These are phyloP conservation scores for Penicillium taxi DNA, from an alignment of 495 filamentous ascomycete species.

Conservation along the genomic window DNA sequence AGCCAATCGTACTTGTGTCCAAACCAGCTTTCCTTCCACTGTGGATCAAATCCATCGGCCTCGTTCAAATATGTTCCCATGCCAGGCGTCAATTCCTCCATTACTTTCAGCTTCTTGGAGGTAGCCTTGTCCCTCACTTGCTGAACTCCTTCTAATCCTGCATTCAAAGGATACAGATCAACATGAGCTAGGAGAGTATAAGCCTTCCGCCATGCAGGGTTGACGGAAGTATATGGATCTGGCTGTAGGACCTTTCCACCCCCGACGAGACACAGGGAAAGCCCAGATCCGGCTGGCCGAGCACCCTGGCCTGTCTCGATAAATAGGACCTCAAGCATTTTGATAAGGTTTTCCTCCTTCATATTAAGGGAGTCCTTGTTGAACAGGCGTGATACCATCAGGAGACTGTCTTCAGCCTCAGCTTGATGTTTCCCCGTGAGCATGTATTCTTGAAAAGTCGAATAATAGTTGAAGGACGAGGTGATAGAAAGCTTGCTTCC, in stretches of 20 bases:
- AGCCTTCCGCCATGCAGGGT: background rate
- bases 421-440: no score
- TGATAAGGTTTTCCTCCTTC: background rate
- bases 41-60: background rate
- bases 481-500: background rate
- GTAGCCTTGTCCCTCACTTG: background rate
- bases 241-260: background rate
- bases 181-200: background rate
- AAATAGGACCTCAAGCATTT: no score
- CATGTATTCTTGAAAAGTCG: background rate
- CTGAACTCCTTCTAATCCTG: background rate
- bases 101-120: background rate
- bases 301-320: no score
- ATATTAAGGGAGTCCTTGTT: background rate
- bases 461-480: background rate
- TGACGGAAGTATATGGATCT: background rate
- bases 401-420: background rate
- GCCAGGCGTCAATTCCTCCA: background rate
- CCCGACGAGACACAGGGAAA: background rate
- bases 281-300: no score
- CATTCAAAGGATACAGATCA: background rate
- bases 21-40: background rate
- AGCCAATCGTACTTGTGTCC: background rate
- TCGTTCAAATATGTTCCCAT: background rate
- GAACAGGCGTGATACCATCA: background rate